Conservation (phyloP, 2,329 filamentous ascomycete genomes). For the Huntiella savannae region DNA sequence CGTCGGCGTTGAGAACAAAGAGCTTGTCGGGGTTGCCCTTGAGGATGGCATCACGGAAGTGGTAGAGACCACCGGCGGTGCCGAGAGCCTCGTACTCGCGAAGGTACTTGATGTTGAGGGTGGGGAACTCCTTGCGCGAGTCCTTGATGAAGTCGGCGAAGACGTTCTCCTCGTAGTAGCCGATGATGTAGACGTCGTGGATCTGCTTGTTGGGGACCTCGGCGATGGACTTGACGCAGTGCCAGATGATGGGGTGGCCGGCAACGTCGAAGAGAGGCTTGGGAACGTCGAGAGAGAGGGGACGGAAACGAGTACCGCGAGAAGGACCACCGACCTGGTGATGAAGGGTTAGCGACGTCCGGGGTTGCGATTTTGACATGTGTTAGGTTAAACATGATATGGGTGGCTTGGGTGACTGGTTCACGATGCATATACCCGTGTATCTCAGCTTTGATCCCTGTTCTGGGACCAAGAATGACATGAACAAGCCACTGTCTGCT, state of each 20-base stretch:
- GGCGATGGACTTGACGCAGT: constrained; percentile 80
- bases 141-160: constrained; percentile 98
- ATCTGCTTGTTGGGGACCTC: constrained; percentile 65
- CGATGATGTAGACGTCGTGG: constrained; percentile 92
- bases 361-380: background rate
- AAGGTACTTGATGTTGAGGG: constrained; percentile 82
- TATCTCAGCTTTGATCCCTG: no score
- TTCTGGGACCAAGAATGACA: no score
- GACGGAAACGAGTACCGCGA: constrained; percentile 85
- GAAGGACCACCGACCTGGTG: constrained; percentile 79
- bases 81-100: constrained; percentile 94
- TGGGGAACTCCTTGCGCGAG: constrained; percentile 63
- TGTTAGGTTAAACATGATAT: background rate
- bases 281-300: constrained; percentile 83
- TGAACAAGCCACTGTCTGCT: no score
- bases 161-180: constrained; percentile 94
- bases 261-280: constrained; percentile 99
- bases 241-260: constrained; percentile 94
- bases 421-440: no score
- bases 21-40: constrained; percentile 88
- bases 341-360: background rate
- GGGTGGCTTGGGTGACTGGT: no score
- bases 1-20: constrained; percentile 94
- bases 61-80: constrained; percentile 90
- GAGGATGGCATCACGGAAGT: constrained; percentile 96